Conservation (phyloP, 768 basidiomycete species). For the Lanmaoa pseudosensibilis region DNA sequence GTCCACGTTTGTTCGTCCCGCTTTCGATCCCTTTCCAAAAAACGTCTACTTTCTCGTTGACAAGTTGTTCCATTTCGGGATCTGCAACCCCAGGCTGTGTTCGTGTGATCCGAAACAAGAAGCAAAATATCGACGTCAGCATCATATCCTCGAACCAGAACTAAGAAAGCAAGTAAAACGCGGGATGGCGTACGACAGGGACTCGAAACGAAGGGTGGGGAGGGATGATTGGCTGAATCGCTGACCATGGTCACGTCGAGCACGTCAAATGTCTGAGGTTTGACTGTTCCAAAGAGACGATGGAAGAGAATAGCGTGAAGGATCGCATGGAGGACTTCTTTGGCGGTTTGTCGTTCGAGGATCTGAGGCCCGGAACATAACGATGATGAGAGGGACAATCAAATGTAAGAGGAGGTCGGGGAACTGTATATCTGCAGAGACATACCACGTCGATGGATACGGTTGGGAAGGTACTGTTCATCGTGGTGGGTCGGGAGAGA, state of each 20-base stretch:
- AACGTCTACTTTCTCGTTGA: conserved; percentile 72
- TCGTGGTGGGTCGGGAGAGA: conserved; percentile 8
- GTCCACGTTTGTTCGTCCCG: conserved; percentile 60
- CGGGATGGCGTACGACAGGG: neutral
- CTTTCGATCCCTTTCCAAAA: conserved; percentile 80
- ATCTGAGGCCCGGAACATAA: conserved; percentile 44
- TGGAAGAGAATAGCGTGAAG: conserved; percentile 86
- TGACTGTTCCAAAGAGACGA: conserved; percentile 76
- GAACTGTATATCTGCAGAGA: neutral
- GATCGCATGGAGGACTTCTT: conserved; percentile 72
- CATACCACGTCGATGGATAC: conserved; percentile 35
- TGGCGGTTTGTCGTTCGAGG: conserved; percentile 68
- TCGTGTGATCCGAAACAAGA: neutral
- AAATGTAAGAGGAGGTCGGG: neutral
- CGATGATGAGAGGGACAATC: neutral
- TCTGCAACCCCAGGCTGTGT: conserved; percentile 76
- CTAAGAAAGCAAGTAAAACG: neutral
- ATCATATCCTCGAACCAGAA: neutral
- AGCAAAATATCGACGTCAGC: neutral
- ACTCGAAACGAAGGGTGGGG: neutral
- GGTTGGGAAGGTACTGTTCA: conserved; percentile 29
- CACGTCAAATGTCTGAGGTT: conserved; percentile 74
- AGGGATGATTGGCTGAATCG: neutral
- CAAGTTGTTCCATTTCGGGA: conserved; percentile 64
- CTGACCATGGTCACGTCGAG: conserved; percentile 83